phyloP scores from a whole-genome alignment of 1,139 yeast species.

The Hanseniaspora uvarum region DNA sequence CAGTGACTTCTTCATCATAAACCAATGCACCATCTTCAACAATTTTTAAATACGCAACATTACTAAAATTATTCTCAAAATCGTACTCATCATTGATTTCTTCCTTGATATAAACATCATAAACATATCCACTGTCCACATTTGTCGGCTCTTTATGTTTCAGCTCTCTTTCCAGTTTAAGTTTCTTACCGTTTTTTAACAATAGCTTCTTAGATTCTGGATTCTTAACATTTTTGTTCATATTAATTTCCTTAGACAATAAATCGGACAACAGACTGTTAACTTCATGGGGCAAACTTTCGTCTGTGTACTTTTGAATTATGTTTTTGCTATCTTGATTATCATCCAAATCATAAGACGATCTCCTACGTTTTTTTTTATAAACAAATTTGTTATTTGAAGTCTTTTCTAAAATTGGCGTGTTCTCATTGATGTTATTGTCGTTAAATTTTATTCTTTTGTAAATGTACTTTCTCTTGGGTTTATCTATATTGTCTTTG shows the following conservation, averaged over 20 bases:
- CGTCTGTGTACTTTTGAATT: conserved; percentile 8
- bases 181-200: conserved; percentile 22
- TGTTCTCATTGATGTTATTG: conserved; percentile 1
- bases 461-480: conserved; percentile 27
- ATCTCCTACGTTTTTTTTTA: conserved; percentile 9
- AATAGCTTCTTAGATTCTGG: conserved; percentile 16
- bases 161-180: conserved; percentile 23
- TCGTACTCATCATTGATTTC: conserved; percentile 38
- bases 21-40: conserved; percentile 53
- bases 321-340: background rate
- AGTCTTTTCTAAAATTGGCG: conserved; percentile 15
- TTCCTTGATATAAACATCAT: conserved; percentile 72
- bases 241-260: conserved; percentile 29
- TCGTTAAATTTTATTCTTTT: conserved; percentile 27
- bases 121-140: conserved; percentile 53
- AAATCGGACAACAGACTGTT: conserved; percentile 59
- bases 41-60: conserved; percentile 56
- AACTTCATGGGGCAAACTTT: conserved; percentile 45
- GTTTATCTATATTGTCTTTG: background rate
- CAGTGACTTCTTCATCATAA: conserved; percentile 40
- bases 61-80: conserved; percentile 37
- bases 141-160: conserved; percentile 21
- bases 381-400: conserved; percentile 9
- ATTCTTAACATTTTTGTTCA: conserved; percentile 23
- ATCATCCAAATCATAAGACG: background rate